Base-by-base conservation (phyloP, 352 stramenopile species). In the Lagenidium giganteum region DNA sequence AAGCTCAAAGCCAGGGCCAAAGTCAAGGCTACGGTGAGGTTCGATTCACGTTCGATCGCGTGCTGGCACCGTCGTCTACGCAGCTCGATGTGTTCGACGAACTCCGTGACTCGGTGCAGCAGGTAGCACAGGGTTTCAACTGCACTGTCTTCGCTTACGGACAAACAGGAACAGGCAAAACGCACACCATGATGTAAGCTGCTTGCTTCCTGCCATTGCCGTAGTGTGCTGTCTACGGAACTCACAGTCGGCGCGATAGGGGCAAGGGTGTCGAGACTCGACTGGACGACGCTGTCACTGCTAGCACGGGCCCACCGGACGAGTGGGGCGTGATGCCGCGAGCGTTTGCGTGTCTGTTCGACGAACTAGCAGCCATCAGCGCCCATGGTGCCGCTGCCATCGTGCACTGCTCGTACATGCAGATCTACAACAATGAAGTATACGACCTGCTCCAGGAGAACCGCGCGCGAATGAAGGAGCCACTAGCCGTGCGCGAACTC, bases 81-180 rank as follows among this genome's bases (percentile, higher is more conserved):
- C 87, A 96, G 52, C 47, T 65, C 17, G 70, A 87, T 28, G 63
- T 95, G 5, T 96, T 94, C 39, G 51, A 66, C 8, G 85, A 91
- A 32, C 42, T 87, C 1, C 64, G 68, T 13, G 74, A 84, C 24
- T 65, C 69, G 3, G 73, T 95, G 24, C 69, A 85, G 32, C 72
- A 88, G 43, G 71, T 96, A 6, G 68, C 87, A 2, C 73, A 92
- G 51, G 85, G 85, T 24, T 90, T 88, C 58, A 95, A 96, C 67
- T 92, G 81, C 59, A 96, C 80, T 11, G 89, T 96, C 28, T 95
- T 96, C 57, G 85, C 87, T 3, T 96, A 96, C 47, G 87, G 87
- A 4, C 87, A 96, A 44, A 96, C 87, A 5, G 84, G 82, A 41
- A 93, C 78, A 5, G 85, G 87, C 33, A 96, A 96, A 62, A 96